Base-by-base conservation (phyloP, 768 basidiomycete genomes). In the Rhodotorula paludigena region DNA sequence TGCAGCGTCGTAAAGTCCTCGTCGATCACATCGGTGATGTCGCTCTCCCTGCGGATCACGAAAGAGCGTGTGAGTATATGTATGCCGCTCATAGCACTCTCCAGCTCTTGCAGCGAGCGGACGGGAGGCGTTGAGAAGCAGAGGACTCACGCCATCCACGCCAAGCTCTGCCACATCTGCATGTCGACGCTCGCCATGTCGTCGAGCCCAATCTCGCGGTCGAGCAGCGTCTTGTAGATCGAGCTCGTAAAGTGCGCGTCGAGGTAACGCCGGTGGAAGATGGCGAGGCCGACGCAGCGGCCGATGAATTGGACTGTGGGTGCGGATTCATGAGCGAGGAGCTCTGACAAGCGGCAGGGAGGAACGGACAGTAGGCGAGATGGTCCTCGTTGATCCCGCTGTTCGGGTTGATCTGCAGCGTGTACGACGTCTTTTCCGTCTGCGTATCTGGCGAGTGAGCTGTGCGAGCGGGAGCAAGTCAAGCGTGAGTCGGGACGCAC, bases 191-290 rank as follows among this genome's bases (percentile, higher is more conserved):
- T 90, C 82, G 98, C 96, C 74, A 99, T 81, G 80, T 99, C 96
- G 7, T 88, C 85, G 44, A 98, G 79, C 0, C 88, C 89, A 38
- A 98, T 92, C 80, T 96, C 94, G 83, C 98, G 98, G 83, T 89
- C 90, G 76, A 99, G 78, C 62, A 97, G 93, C 92, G 98, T 97
- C 83, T 98, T 99, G 85, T 99, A 98, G 84, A 99, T 96, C 76
- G 89, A 90, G 77, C 93, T 92, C 74, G 98, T 96, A 38, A 99
- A 99, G 83, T 98, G 98, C 32, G 93, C 96, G 73, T 99, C 96
- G 72, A 99, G 81, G 87, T 98, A 98, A 16, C 96, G 89, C 63
- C 96, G 87, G 78, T 98, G 96, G 87, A 98, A 99, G 78, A 99
- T 97, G 69, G 90, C 94, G 49, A 98, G 84, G 52, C 96, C 96